Base-by-base conservation (phyloP, 139 green algal genomes). In the Closterium sp. region DNA sequence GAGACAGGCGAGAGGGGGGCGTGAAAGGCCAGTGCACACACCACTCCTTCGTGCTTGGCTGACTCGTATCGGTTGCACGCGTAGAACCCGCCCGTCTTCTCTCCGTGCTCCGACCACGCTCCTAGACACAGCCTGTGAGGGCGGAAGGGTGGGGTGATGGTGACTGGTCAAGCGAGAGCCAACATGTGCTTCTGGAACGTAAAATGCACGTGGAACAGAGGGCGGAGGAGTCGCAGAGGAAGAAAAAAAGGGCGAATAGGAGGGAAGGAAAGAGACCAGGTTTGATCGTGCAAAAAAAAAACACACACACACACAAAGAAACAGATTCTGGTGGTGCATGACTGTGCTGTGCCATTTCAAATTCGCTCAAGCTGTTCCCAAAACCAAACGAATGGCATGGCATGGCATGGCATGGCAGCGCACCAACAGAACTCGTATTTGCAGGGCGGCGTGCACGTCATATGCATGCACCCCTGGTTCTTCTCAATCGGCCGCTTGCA, bases 11-110 rank as follows among this genome's bases (percentile, higher is more conserved):
- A 6, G 6, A 12, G 36, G 36, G 4, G 36, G 36, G 36, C 6
- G 36, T 55, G 36, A 4, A 55, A 55, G 36, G 38, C 9, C 3
- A 12, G 38, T 66, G 4, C 12, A 10, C 90, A 90, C 93, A 93
- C 91, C 35, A 89, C 94, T 12, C 97, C 98, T 87, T 96, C 95
- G 83, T 96, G 95, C 94, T 96, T 96, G 8, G 95, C 96, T 21
- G 93, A 88, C 91, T 98, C 96, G 69, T 97, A 99, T 95, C 94
- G 95, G 95, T 99, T 99, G 95, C 98, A 99, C 33, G 96, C 95
- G 94, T 99, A 99, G 93, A 97, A 99, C 84, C 98, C 98, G 23
- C 98, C 98, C 0, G 98, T 99, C 69, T 96, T 94, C 94, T 99
- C 98, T 23, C 97, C 97, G 91, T 99, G 98, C 90, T 99, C 96